Base-by-base conservation (phyloP, 1,284 basidiomycete genomes). In the Leccinum huronense region DNA sequence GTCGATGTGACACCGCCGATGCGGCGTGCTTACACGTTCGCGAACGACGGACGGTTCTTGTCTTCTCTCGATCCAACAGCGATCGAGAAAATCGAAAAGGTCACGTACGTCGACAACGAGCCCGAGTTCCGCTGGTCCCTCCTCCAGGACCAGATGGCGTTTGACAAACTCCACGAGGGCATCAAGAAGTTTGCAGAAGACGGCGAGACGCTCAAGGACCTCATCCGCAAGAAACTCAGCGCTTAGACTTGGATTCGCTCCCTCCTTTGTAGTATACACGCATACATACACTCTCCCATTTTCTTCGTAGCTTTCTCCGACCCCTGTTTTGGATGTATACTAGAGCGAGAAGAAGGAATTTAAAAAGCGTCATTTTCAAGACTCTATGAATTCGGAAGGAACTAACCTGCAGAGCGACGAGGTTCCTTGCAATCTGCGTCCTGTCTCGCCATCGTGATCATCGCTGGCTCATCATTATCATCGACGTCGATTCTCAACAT, bases 111-210 rank as follows among this genome's bases (percentile, higher is more conserved):
- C 76, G 86, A 98, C 84, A 87, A 98, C 83, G 94, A 99, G 84
- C 81, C 95, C 68, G 92, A 94, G 75, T 99, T 99, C 91, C 89
- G 94, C 71, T 97, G 95, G 94, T 76, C 85, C 14, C 89, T 99
- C 61, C 87, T 97, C 75, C 86, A 93, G 73, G 95, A 98, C 78
- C 80, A 84, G 77, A 97, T 97, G 95, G 95, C 95, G 13, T 95
- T 94, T 75, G 95, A 97, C 79, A 97, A 98, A 82, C 82, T 94
- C 62, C 93, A 97, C 80, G 96, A 98, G 83, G 97, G 97, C 75
- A 97, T 98, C 83, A 89, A 87, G 81, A 95, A 95, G 80, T 99
- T 99, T 77, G 95, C 95, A 66, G 94, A 94, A 81, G 97, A 98
- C 76, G 95, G 95, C 65, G 85, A 89, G 74, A 89, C 93, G 9